Conservation (phyloP, 116 monocot genomes). For the Trichopus zeylanicus region DNA sequence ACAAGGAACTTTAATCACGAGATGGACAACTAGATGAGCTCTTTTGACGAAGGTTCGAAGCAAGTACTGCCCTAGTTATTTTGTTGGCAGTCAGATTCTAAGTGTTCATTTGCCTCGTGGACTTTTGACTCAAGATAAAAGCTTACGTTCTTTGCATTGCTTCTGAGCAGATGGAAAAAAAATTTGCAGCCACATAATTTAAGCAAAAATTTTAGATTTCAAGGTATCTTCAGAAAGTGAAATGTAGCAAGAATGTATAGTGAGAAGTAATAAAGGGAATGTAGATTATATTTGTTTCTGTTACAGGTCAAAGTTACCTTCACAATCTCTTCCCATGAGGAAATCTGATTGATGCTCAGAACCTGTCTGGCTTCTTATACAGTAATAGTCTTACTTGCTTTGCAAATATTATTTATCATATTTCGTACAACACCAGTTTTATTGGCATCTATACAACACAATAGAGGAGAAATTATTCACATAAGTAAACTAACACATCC, state of each 20-base stretch:
- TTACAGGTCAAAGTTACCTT: conserved; percentile 25
- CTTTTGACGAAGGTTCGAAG: no score
- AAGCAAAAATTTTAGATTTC: no score
- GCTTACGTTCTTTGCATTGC: background rate
- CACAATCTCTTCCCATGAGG: conserved; percentile 56
- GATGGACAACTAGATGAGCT: no score
- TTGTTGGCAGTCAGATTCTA: background rate
- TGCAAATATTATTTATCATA: conserved; percentile 39
- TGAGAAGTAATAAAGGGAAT: background rate
- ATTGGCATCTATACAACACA: conserved; percentile 34
- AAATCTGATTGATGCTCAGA: conserved; percentile 33
- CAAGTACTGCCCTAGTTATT: background rate
- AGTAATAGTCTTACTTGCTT: conserved; percentile 39
- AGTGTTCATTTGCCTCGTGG: background rate
- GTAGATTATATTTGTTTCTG: no score
- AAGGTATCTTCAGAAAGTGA: no score
- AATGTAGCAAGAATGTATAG: background rate
- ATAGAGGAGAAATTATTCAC: background rate
- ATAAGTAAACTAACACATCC: no score
- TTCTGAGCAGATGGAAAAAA: background rate
- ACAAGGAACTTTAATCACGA: no score
- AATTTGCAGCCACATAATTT: background rate
- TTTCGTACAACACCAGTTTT: conserved; percentile 59
- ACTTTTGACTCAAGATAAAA: background rate
- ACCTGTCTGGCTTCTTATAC: conserved; percentile 62